Evolutionary conservation across 768 basidiomycete genomes (phyloP).

Genomic region (Tulasnella sp.): DNA sequence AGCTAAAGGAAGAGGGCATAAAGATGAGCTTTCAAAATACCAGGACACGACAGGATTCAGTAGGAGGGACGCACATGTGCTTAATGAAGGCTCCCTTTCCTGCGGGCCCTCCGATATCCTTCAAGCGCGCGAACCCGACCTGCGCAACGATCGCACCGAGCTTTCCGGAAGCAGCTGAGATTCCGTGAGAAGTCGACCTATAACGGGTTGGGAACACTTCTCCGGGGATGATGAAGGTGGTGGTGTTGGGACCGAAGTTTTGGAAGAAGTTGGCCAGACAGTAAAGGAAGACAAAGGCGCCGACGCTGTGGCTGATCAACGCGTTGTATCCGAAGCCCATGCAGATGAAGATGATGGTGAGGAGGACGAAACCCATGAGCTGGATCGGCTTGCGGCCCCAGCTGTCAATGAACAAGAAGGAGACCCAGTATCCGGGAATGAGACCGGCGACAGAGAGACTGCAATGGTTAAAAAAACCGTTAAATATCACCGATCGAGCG

Average conservation of each 20-base stretch:
- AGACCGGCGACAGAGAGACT: slow-evolving; percentile 23
- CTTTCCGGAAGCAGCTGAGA: slow-evolving; percentile 22
- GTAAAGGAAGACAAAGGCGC: slow-evolving; percentile 24
- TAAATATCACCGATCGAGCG: not conserved
- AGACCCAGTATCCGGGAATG: slow-evolving; percentile 27
- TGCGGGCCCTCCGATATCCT: slow-evolving; percentile 50
- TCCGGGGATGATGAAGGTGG: slow-evolving; percentile 22
- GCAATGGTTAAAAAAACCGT: not conserved
- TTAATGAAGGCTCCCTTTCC: slow-evolving; percentile 36
- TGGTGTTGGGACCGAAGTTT: slow-evolving; percentile 22
- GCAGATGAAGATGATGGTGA: slow-evolving; percentile 21
- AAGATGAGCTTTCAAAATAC: not conserved
- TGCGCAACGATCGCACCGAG: slow-evolving; percentile 23
- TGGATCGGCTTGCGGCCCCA: slow-evolving; percentile 77
- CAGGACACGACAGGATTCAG: slow-evolving; percentile 71
- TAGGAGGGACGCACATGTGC: slow-evolving; percentile 58
- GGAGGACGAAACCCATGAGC: slow-evolving; percentile 21
- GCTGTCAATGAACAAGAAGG: slow-evolving; percentile 21
- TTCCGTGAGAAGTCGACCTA: slow-evolving; percentile 21
- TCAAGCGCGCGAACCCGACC: slow-evolving; percentile 30
- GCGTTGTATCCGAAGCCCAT: slow-evolving; percentile 25
- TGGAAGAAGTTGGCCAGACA: slow-evolving; percentile 26
- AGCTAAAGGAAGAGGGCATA: no score
- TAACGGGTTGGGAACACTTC: slow-evolving; percentile 25
- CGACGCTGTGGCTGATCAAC: slow-evolving; percentile 18